Evolutionary conservation across 2,329 filamentous ascomycete species (phyloP).

Genomic region (Chalara sp.): DNA sequence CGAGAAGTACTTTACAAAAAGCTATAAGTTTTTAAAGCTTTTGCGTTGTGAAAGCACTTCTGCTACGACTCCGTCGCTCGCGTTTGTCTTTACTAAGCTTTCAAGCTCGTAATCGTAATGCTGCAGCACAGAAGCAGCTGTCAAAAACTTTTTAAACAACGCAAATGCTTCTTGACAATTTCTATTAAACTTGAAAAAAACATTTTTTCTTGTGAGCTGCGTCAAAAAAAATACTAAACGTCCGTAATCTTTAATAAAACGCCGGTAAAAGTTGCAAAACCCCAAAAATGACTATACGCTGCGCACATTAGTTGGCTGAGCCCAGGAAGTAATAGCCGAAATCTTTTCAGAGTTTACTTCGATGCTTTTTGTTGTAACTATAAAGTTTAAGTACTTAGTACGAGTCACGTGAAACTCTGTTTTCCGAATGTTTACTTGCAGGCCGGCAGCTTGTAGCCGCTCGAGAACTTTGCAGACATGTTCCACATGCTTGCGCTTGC

Average conservation of each 20-base stretch:
- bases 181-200: neutral
- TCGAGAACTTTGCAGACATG: neutral
- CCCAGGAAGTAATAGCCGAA: too few species aligned
- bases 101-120: too few species aligned
- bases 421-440: conserved; percentile 5
- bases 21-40: too few species aligned
- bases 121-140: too few species aligned
- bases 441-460: neutral
- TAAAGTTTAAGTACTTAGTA: conserved; percentile 7
- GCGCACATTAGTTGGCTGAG: neutral
- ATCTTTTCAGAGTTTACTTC: neutral
- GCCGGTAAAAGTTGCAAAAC: neutral
- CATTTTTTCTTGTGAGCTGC: neutral
- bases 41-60: neutral
- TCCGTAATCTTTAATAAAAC: neutral
- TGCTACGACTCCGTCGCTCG: neutral
- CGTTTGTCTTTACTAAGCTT: neutral
- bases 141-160: too few species aligned
- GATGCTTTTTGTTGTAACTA: conserved; percentile 1
- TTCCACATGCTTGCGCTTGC: neutral
- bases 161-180: too few species aligned
- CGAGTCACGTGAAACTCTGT: neutral
- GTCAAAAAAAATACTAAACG: neutral
- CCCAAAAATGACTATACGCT: neutral
- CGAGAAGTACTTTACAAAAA: too few species aligned